These are phyloP conservation scores for Whalleya microplaca DNA, from an alignment of 2,329 filamentous ascomycete species.

Conservation along the genomic window DNA sequence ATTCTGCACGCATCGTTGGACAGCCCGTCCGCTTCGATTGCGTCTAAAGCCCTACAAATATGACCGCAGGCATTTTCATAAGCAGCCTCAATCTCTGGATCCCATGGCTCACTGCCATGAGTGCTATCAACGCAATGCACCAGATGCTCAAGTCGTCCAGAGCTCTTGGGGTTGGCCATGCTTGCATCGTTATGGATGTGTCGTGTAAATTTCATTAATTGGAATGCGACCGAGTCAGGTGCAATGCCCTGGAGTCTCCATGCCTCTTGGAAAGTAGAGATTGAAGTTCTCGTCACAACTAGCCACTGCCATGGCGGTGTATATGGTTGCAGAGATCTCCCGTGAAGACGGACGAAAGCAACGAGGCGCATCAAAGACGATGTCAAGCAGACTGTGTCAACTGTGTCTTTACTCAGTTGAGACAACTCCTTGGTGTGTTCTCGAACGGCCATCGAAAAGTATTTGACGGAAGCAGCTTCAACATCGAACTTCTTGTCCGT, in stretches of 20 bases:
- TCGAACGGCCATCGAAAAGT: constrained; percentile 25
- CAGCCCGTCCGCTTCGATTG: constrained; percentile 10
- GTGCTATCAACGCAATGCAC: constrained; percentile 9
- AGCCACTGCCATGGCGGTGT: constrained; percentile 23
- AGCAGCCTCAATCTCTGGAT: constrained; percentile 14
- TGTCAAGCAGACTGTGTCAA: constrained; percentile 21
- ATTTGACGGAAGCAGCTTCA: constrained; percentile 14
- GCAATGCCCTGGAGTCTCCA: constrained; percentile 14
- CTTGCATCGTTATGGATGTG: constrained; percentile 11
- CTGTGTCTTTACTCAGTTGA: constrained; percentile 15
- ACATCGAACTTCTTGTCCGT: constrained; percentile 5
- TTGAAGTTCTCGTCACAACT: constrained; percentile 10
- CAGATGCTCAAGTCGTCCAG: constrained; percentile 12
- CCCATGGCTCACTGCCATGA: constrained; percentile 16
- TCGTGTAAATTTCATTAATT: constrained; percentile 12
- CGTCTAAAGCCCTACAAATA: constrained; percentile 9
- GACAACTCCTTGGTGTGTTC: constrained; percentile 23
- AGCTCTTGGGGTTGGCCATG: background rate
- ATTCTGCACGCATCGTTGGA: constrained; percentile 8
- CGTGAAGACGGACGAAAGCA: constrained; percentile 10
- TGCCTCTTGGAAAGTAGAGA: constrained; percentile 16
- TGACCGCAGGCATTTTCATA: constrained; percentile 16
- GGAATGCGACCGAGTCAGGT: constrained; percentile 13
- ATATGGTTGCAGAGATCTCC: constrained; percentile 16
- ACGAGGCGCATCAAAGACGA: constrained; percentile 15